Percentiles rank a stretch among this genome's conserved stretches.
phyloP scores from a whole-genome alignment of 306 rosid species.

The Rosa lucieae region DNA sequence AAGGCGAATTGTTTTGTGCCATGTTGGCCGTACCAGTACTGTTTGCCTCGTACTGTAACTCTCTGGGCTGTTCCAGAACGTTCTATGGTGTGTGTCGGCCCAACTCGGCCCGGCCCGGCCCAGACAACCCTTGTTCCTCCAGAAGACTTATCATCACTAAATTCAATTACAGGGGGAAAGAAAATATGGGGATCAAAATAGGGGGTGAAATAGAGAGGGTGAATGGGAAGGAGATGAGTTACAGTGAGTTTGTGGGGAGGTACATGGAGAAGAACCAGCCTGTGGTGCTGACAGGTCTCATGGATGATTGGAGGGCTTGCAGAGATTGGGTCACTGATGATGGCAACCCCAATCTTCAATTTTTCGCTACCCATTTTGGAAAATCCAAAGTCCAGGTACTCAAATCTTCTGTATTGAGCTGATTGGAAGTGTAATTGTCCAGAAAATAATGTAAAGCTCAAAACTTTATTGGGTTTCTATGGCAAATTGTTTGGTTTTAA shows the following conservation, averaged over 20 bases:
- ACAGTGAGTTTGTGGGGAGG: constrained; percentile 59
- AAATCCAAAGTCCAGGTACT: constrained; percentile 78
- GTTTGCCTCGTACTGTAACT: not conserved
- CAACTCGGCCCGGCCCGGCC: not conserved
- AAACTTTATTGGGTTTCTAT: not conserved
- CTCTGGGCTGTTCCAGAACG: not conserved
- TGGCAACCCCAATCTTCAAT: constrained; percentile 61
- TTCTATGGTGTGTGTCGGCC: not conserved
- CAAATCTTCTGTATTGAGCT: not conserved
- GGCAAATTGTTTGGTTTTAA: too few species aligned
- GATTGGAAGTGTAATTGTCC: not conserved
- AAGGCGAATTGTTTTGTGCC: not conserved
- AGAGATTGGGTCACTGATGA: constrained; percentile 63
- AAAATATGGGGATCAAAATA: constrained; percentile 50
- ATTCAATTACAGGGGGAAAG: not conserved
- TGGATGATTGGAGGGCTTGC: constrained; percentile 80
- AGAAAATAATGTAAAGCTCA: not conserved
- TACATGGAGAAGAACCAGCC: constrained; percentile 76
- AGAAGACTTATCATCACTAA: too few species aligned
- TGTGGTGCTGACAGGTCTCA: constrained; percentile 68
- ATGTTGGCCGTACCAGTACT: not conserved
- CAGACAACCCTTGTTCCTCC: not conserved
- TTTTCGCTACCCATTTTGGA: constrained; percentile 64
- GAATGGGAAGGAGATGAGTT: constrained; percentile 62
- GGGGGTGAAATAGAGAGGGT: constrained; percentile 68